These are phyloP conservation scores for Lecanicillium sp. DNA, from an alignment of 2,329 filamentous ascomycete genomes.

Conservation along the genomic window DNA sequence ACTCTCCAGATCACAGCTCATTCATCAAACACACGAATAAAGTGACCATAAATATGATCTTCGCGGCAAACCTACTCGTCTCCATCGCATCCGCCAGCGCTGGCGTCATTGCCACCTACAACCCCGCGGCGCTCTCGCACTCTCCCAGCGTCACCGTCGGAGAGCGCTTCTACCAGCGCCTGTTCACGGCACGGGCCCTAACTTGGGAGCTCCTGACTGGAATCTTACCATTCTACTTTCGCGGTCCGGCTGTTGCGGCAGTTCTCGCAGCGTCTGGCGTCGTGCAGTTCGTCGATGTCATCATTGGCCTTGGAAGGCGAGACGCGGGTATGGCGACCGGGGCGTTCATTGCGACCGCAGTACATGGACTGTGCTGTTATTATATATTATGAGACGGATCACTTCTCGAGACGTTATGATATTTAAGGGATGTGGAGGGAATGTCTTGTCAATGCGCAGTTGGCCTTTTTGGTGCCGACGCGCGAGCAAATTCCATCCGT, in stretches of 20 bases:
- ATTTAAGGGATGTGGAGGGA: too few species aligned
- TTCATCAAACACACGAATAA: too few species aligned
- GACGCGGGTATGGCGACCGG: background rate
- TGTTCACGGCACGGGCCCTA: background rate
- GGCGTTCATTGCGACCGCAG: background rate
- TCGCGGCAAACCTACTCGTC: background rate
- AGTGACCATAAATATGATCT: too few species aligned
- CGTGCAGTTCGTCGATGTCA: background rate
- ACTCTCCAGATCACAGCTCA: too few species aligned
- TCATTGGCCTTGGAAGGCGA: background rate
- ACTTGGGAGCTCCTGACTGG: background rate
- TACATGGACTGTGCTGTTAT: too few species aligned
- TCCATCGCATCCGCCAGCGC: background rate
- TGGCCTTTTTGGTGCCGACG: too few species aligned
- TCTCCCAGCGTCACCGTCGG: background rate
- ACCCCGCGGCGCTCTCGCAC: background rate
- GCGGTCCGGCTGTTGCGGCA: background rate
- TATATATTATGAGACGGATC: too few species aligned
- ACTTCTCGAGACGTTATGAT: too few species aligned
- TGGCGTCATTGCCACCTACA: background rate
- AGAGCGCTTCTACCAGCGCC: background rate
- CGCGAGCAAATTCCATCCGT: too few species aligned
- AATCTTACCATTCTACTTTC: background rate
- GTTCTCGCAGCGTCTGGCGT: background rate
- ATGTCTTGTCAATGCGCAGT: too few species aligned